Percentiles rank a stretch among this genome's conserved stretches.
phyloP scores from a whole-genome alignment of 345 rosid species.

The Ailanthus altissimus region DNA sequence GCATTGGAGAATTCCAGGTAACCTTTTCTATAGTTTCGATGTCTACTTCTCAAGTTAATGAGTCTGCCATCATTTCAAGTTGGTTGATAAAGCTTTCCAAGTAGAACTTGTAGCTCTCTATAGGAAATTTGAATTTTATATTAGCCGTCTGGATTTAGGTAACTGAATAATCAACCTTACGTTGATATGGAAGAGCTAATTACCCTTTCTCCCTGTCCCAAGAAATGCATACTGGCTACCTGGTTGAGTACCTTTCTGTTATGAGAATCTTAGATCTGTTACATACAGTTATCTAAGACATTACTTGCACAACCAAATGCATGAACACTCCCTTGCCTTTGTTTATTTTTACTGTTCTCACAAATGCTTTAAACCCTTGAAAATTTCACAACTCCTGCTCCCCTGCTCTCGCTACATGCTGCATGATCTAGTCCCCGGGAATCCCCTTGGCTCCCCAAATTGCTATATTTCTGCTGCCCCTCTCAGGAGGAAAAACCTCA shows the following conservation, averaged over 20 bases:
- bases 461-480: not conserved
- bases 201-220: not conserved
- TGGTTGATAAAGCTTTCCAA: not conserved
- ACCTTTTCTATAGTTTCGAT: constrained; percentile 12
- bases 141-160: not conserved
- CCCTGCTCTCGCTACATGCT: not conserved
- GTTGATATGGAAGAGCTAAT: not conserved
- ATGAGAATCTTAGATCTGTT: not conserved
- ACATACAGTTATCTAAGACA: not conserved
- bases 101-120: not conserved
- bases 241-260: not conserved
- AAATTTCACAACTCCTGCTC: not conserved
- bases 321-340: not conserved
- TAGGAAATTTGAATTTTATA: not conserved
- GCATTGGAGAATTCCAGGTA: constrained; percentile 99
- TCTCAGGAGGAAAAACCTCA: not conserved
- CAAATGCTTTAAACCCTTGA: not conserved
- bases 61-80: constrained; percentile 8
- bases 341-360: not conserved
- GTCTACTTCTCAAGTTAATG: constrained; percentile 11
- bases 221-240: not conserved
- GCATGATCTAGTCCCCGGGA: not conserved
- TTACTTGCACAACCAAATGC: not conserved
- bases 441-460: not conserved
- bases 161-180: not conserved